Evolutionary conservation across 495 filamentous ascomycete species (phyloP), one percentile per base, ranked within the genome.

Genomic region (Penicilliopsis zonata): DNA sequence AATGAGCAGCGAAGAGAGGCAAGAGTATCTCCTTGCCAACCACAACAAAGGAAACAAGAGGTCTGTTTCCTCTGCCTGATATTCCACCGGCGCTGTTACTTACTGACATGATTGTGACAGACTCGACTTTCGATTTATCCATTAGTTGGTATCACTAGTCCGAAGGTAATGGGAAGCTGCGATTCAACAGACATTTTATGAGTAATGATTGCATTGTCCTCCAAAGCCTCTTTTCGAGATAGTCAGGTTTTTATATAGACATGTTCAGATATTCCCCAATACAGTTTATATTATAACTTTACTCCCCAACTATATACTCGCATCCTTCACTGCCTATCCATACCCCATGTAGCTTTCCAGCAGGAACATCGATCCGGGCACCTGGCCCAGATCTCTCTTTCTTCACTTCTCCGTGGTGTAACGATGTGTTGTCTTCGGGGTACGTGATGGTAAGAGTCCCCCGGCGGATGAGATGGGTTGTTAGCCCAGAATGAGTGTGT

Each of bases 291-390:
- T n/a, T n/a, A n/a, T n/a, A n/a, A n/a, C 21, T 10, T 23, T 50
- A 85, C 50, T 86, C 82, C 13, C 85, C 85, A 53, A 90, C 85
- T 13, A 88, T 80, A 62, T 84, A 86, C 23, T 81, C 85, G 57
- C 85, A 92, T 0, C 85, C 85, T 33, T 76, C 63, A 1, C 49
- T 23, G 0, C 85, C 83, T 41, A 87, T 75, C 85, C 83, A 90
- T 13, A 90, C 82, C 63, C 90, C 84, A 56, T 90, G 85, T 7
- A 72, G 35, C 26, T 73, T 69, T 0, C 67, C 65, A 1, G 80
- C 78, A 5, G 78, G 78, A 2, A 92, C 82, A 57, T 88, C 82
- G n/a, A 90, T 49, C 34, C 84, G 61, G 9, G 66, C 71, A 0
- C 83, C 84, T 2, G 63, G 62, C 0, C 70, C 67, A 46, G 80